A percentile compares a stretch with the other conserved stretches of the same genome.
Evolutionary conservation across 1,284 basidiomycete genomes (phyloP).

Genomic region (Rugosomyces carneus): DNA sequence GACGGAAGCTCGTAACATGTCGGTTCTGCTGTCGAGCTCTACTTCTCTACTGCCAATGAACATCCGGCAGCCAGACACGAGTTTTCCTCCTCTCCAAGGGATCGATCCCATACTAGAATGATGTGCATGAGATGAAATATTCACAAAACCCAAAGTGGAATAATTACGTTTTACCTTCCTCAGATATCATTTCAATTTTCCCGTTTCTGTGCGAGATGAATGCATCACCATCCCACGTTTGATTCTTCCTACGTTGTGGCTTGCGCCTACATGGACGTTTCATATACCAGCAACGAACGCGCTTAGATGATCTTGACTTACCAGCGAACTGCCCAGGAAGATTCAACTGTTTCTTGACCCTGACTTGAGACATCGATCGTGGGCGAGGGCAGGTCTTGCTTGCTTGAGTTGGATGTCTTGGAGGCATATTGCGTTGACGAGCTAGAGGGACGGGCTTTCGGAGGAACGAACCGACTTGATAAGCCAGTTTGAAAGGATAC

Average conservation of each 20-base stretch:
- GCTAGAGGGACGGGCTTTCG: conserved; percentile 21
- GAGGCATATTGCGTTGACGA: conserved; percentile 14
- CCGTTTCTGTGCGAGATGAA: conserved; percentile 47
- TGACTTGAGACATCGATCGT: conserved; percentile 31
- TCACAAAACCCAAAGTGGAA: not conserved
- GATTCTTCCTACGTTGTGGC: conserved; percentile 75
- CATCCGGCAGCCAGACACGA: conserved; percentile 43
- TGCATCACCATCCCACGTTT: conserved; percentile 84
- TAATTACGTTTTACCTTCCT: conserved; percentile 61
- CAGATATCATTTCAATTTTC: conserved; percentile 57
- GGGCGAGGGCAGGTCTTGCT: conserved; percentile 31
- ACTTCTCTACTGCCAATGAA: conserved; percentile 58
- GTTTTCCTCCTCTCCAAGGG: conserved; percentile 51
- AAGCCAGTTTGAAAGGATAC: conserved; percentile 15
- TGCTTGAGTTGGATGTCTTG: conserved; percentile 18
- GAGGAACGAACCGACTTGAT: conserved; percentile 41
- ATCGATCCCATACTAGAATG: conserved; percentile 51
- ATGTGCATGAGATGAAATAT: conserved; percentile 8
- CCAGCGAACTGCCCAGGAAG: conserved; percentile 70
- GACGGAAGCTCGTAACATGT: conserved; percentile 28
- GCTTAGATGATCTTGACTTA: conserved; percentile 22
- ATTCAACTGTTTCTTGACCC: conserved; percentile 17
- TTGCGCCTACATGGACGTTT: conserved; percentile 52
- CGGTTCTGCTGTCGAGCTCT: conserved; percentile 48
- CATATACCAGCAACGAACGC: not conserved